Evolutionary conservation across 805 yeast genomes (phyloP).

Genomic region (Zygoascus ofunaensis): DNA sequence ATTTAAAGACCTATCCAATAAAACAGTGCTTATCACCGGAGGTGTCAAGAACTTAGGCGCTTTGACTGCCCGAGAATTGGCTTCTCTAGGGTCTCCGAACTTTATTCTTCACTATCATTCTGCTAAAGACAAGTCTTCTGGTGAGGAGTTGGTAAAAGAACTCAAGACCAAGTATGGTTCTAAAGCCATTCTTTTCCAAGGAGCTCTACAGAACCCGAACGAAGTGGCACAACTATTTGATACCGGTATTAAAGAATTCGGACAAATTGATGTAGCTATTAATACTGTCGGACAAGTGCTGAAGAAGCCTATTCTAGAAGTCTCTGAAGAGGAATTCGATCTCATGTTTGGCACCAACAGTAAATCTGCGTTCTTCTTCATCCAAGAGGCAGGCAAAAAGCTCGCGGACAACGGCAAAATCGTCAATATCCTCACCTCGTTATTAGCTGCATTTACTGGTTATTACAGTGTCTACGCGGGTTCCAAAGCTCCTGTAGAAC

Average conservation of each 20-base stretch:
- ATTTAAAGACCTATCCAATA: constrained; percentile 29
- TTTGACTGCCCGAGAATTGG: constrained; percentile 44
- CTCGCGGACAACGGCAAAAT: constrained; percentile 46
- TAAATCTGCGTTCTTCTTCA: constrained; percentile 52
- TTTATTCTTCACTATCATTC: constrained; percentile 50
- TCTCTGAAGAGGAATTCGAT: constrained; percentile 47
- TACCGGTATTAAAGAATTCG: constrained; percentile 37
- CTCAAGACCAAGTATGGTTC: constrained; percentile 30
- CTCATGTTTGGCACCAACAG: constrained; percentile 45
- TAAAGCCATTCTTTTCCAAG: constrained; percentile 37
- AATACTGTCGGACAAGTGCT: constrained; percentile 60
- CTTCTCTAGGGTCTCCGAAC: constrained; percentile 41
- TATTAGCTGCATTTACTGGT: constrained; percentile 56
- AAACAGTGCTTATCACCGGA: constrained; percentile 49
- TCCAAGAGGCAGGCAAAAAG: constrained; percentile 45
- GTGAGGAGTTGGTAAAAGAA: constrained; percentile 32
- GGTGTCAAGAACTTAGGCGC: constrained; percentile 57
- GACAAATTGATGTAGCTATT: constrained; percentile 51
- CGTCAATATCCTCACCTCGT: constrained; percentile 50
- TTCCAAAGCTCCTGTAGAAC: constrained; percentile 67
- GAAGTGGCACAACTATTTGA: constrained; percentile 40
- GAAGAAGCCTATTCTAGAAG: constrained; percentile 49
- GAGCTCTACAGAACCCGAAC: constrained; percentile 35
- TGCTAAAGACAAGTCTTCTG: constrained; percentile 28
- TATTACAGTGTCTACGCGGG: constrained; percentile 63